Conservation (phyloP, 164 flowering plant genomes). For the Stephania cephalantha region DNA sequence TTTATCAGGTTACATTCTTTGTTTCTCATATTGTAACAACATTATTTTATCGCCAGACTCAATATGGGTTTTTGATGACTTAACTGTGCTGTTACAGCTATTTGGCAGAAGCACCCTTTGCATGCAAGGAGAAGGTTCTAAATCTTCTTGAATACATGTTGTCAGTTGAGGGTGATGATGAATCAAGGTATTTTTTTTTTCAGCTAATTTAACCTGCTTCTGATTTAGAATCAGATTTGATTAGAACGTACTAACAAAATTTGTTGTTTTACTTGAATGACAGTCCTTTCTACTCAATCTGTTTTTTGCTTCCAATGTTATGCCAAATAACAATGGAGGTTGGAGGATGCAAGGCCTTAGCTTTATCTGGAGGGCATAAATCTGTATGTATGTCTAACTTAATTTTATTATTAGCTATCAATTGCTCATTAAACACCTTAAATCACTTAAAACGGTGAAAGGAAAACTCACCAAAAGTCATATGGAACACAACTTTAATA, state of each 20-base stretch:
- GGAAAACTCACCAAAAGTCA: too few relatives aligned
- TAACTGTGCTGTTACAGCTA: conserved; percentile 37
- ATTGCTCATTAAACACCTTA: not conserved
- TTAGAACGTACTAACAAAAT: conserved; percentile 1
- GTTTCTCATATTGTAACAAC: not conserved
- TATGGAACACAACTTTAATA: too few relatives aligned
- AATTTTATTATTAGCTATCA: not conserved
- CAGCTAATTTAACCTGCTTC: not conserved
- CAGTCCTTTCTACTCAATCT: conserved; percentile 71
- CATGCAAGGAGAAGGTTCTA: conserved; percentile 53
- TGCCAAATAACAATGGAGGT: conserved; percentile 76
- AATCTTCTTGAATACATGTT: conserved; percentile 67
- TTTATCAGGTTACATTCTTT: not conserved
- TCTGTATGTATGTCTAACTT: conserved; percentile 42
- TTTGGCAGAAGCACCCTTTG: conserved; percentile 79
- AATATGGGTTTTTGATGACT: not conserved
- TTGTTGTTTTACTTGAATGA: conserved; percentile 13
- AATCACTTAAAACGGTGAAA: too few relatives aligned
- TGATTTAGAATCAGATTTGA: not conserved
- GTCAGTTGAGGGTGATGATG: conserved; percentile 76
- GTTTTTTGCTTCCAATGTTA: conserved; percentile 87
- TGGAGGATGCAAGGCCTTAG: conserved; percentile 59
- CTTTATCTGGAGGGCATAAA: conserved; percentile 49
- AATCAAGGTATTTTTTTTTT: conserved; percentile 44
- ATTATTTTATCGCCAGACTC: not conserved